Conservation (phyloP, 805 yeast species). For the Cyberlindnera sargentensis region DNA sequence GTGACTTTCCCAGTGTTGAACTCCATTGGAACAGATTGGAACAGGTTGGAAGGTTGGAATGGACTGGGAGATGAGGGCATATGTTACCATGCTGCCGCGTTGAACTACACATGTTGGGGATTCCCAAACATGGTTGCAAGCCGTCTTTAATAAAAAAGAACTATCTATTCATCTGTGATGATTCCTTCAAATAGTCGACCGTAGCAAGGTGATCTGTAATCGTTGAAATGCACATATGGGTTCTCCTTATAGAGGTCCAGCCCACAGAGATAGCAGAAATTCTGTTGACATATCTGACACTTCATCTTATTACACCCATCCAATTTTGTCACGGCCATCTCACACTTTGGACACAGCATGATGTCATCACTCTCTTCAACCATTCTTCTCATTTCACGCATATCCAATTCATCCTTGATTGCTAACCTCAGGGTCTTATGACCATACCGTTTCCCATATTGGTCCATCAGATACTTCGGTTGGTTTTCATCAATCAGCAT, state of each 20-base stretch:
- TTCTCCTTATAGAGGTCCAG: constrained; percentile 27
- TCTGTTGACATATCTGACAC: constrained; percentile 40
- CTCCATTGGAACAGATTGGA: constrained; percentile 39
- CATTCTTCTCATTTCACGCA: constrained; percentile 37
- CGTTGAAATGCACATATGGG: constrained; percentile 47
- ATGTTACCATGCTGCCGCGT: constrained; percentile 38
- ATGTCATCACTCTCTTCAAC: constrained; percentile 35
- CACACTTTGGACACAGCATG: constrained; percentile 47
- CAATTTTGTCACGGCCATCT: constrained; percentile 39
- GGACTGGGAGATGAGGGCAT: constrained; percentile 50
- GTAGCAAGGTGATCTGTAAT: constrained; percentile 37
- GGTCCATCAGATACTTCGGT: constrained; percentile 28
- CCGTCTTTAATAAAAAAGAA: not conserved
- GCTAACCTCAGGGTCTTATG: constrained; percentile 33
- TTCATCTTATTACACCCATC: constrained; percentile 65
- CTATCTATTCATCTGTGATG: too few relatives aligned
- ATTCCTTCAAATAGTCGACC: constrained; percentile 47
- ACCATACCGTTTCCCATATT: constrained; percentile 39
- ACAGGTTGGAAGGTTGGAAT: constrained; percentile 42
- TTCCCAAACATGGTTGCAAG: constrained; percentile 33
- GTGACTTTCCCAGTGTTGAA: constrained; percentile 39
- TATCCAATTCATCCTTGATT: constrained; percentile 40
- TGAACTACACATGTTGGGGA: constrained; percentile 43
- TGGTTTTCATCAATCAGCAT: constrained; percentile 15
- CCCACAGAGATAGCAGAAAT: constrained; percentile 54